Base-by-base conservation (phyloP, 1,284 basidiomycete genomes). In the Trichosporon coremiiforme region DNA sequence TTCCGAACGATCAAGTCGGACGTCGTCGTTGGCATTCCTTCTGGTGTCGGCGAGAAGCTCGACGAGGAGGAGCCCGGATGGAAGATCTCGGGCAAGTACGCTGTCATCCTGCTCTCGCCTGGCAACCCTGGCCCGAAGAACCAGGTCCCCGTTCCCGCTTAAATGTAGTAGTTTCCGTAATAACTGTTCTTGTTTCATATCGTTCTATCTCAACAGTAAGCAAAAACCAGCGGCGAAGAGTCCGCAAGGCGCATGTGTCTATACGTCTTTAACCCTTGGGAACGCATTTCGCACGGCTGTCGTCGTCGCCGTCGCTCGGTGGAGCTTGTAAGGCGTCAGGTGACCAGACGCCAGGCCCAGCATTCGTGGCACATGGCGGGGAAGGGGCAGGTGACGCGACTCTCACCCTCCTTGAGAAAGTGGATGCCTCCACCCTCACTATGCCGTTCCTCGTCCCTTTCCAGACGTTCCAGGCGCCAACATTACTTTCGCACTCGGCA, bases 51-150 rank as follows among this genome's bases (percentile, higher is more conserved):
- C 1, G 90, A 93, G 80, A 88, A 87, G 74, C 86, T 98, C 50
- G 94, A 98, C 83, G 86, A 91, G 77, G 88, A 89, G 64, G 94
- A 98, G 81, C 90, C 91, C 29, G 95, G 95, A 64, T 98, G 95
- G 95, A 95, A 95, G 86, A 98, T 98, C 80, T 93, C 91, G 66
- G 94, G 94, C 66, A 94, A 95, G 91, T 95, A 95, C 79, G 92
- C 57, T 31, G 57, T 62, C 57, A 62, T 62, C 57, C 57, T 62
- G 57, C 57, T 62, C 29, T 62, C 57, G 57, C 29, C 31, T 8
- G 57, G 57, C 57, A 62, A 62, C 29, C 17, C 57, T 2, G 13
- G 17, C 15, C 29, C 29, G 31, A 22, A 62, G 57, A 35, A 31
- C 29, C 57, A 62, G 57, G 8, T n/a, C 29, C 57, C 29, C 17